phyloP scores from a whole-genome alignment of 2,329 filamentous ascomycete genomes.

The Neopestalotiopsis rosae region DNA sequence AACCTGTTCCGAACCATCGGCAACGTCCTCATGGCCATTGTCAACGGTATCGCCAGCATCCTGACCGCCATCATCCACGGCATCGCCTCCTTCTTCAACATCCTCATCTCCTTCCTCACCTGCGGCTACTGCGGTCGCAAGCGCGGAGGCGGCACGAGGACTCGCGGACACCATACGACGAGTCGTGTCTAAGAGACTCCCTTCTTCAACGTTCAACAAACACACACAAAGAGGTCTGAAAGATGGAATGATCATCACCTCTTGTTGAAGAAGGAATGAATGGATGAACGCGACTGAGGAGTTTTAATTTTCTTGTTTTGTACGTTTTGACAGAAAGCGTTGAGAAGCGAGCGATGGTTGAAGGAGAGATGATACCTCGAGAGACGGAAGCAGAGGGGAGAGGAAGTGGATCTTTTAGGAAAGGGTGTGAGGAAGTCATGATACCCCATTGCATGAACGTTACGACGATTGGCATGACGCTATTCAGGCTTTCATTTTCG shows the following conservation, averaged over 20 bases:
- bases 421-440: conserved; percentile 28
- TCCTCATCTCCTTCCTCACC: conserved; percentile 70
- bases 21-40: conserved; percentile 69
- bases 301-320: background rate
- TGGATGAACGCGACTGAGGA: background rate
- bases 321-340: background rate
- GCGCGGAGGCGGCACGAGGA: conserved; percentile 32
- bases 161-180: conserved; percentile 20
- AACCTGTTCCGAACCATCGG: conserved; percentile 69
- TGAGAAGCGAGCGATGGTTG: conserved; percentile 15
- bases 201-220: background rate
- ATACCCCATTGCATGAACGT: conserved; percentile 31
- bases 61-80: conserved; percentile 71
- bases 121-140: conserved; percentile 50
- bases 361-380: conserved; percentile 5
- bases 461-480: conserved; percentile 18
- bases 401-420: background rate
- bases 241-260: background rate
- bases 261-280: background rate
- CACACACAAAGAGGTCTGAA: background rate
- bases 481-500: conserved; percentile 18
- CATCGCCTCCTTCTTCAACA: conserved; percentile 67
- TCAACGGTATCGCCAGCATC: conserved; percentile 69
- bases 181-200: conserved; percentile 36
- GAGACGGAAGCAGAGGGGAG: background rate